Conservation (phyloP, 2,329 filamentous ascomycete species). For the Neonectria coccinea region DNA sequence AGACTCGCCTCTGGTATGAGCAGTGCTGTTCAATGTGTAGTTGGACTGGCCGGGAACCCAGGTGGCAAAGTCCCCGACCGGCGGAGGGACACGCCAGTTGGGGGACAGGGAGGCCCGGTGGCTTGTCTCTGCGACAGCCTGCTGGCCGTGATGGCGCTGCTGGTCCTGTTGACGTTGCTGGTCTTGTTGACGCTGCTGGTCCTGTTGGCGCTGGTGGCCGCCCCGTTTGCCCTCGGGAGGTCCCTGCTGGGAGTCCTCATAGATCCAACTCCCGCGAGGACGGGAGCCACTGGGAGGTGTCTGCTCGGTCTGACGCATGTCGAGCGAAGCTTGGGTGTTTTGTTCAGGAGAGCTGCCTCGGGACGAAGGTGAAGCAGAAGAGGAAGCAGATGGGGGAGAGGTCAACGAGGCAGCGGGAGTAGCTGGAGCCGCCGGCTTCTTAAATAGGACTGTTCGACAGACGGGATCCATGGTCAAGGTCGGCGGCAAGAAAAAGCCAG, state of each 20-base stretch:
- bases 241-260: conserved; percentile 22
- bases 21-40: conserved; percentile 28
- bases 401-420: not conserved
- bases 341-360: not conserved
- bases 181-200: conserved; percentile 17
- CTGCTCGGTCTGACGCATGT: conserved; percentile 14
- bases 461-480: conserved; percentile 13
- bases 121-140: not conserved
- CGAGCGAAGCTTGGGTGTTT: conserved; percentile 1
- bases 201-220: conserved; percentile 30
- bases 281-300: not conserved
- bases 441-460: conserved; percentile 9
- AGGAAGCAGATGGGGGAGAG: conserved; percentile 9
- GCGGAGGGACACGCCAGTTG: conserved; percentile 39
- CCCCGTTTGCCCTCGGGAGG: conserved; percentile 9
- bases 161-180: conserved; percentile 15
- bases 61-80: conserved; percentile 18
- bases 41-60: conserved; percentile 20
- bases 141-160: conserved; percentile 13
- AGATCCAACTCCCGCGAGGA: not conserved
- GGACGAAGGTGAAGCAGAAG: not conserved
- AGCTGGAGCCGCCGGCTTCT: not conserved
- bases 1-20: not conserved
- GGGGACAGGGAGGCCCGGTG: conserved; percentile 34
- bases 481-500: not conserved